Evolutionary conservation across 2,329 filamentous ascomycete species (phyloP).

Genomic region (Hymenotorrendiella dingleyae): DNA sequence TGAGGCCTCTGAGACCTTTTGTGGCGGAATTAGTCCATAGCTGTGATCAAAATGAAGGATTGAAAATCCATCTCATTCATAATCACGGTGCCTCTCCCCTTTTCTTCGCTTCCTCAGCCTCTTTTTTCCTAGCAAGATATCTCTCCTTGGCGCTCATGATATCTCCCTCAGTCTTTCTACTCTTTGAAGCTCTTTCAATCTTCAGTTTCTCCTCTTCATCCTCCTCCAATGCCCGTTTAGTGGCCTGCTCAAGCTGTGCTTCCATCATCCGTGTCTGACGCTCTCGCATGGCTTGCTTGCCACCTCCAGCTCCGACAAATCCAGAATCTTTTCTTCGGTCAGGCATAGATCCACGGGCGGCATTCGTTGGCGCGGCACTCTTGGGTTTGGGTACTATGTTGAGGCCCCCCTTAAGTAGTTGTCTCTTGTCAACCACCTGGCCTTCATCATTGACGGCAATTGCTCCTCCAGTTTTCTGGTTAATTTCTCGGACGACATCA

Average conservation of each 20-base stretch:
- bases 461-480: constrained; percentile 49
- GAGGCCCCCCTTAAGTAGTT: constrained; percentile 68
- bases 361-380: constrained; percentile 28
- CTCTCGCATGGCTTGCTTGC: constrained; percentile 64
- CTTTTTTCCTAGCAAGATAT: constrained; percentile 71
- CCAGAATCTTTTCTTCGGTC: constrained; percentile 28
- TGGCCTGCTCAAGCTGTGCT: constrained; percentile 65
- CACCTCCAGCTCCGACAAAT: constrained; percentile 40
- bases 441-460: constrained; percentile 77
- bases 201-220: constrained; percentile 58
- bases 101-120: constrained; percentile 64
- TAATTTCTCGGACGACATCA: constrained; percentile 62
- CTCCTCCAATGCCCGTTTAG: constrained; percentile 66
- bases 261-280: constrained; percentile 75
- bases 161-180: constrained; percentile 69
- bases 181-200: constrained; percentile 64
- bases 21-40: no score
- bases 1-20: no score
- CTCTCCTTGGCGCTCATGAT: constrained; percentile 74
- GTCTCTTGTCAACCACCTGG: constrained; percentile 77
- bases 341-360: constrained; percentile 15
- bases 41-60: no score
- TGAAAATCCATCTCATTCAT: not conserved
- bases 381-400: constrained; percentile 65
- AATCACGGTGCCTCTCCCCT: constrained; percentile 30